Conservation (phyloP, 2,329 filamentous ascomycete genomes). For the Colletotrichum nymphaeae region DNA sequence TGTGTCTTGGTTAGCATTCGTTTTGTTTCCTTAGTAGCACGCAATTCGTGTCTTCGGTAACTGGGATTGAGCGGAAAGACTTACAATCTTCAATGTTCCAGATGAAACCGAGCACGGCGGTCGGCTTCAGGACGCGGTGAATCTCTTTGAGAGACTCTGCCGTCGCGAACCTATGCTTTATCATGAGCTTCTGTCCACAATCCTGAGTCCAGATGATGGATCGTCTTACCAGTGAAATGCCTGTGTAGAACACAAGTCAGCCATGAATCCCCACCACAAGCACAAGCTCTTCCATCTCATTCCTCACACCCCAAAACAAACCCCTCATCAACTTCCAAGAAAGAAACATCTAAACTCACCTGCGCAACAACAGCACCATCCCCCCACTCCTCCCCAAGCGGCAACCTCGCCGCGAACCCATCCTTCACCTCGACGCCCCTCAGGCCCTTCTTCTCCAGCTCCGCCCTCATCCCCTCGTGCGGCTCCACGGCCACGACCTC, state of each 20-base stretch:
- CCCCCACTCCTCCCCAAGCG: slow-evolving; percentile 66
- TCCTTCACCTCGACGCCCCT: slow-evolving; percentile 63
- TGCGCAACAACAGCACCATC: slow-evolving; percentile 77
- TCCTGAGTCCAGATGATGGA: too few relatives aligned
- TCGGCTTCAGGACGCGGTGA: slow-evolving; percentile 72
- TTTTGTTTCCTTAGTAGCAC: too few relatives aligned
- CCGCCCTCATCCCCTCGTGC: slow-evolving; percentile 71
- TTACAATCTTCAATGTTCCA: slow-evolving; percentile 81
- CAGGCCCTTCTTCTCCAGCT: slow-evolving; percentile 69
- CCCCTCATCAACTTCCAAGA: background rate
- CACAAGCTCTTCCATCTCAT: too few relatives aligned
- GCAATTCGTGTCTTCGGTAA: too few relatives aligned
- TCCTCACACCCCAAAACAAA: background rate
- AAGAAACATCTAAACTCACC: slow-evolving; percentile 52
- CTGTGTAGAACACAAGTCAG: slow-evolving; percentile 41
- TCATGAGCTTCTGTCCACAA: background rate
- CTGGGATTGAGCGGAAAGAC: slow-evolving; percentile 39
- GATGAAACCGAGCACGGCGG: slow-evolving; percentile 71
- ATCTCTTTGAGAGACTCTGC: slow-evolving; percentile 72
- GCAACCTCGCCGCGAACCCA: slow-evolving; percentile 69
- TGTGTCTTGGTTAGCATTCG: too few relatives aligned
- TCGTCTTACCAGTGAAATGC: slow-evolving; percentile 66
- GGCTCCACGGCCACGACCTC: slow-evolving; percentile 73
- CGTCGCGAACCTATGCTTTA: slow-evolving; percentile 71
- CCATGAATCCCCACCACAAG: too few relatives aligned